phyloP scores from a whole-genome alignment of 2,329 filamentous ascomycete species.

The Diaporthe aspalathi region DNA sequence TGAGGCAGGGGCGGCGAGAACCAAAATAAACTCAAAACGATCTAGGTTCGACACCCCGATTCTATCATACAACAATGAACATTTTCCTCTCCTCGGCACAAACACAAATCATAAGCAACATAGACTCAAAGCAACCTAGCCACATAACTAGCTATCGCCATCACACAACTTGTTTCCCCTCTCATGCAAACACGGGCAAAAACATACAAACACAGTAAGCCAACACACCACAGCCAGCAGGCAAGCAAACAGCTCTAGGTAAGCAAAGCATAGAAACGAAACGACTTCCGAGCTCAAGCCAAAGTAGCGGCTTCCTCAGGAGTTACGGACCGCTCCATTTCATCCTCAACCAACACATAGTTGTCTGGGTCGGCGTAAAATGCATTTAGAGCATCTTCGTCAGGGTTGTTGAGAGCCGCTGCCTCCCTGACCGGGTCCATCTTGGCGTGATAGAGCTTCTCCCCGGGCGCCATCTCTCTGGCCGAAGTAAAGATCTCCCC shows the following conservation, averaged over 20 bases:
- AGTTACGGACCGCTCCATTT: neutral
- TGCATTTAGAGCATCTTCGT: conserved; percentile 2
- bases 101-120: too few species aligned
- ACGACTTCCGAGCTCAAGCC: conserved; percentile 1
- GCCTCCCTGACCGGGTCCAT: neutral
- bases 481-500: conserved; percentile 4
- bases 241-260: neutral
- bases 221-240: neutral
- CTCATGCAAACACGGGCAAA: too few species aligned
- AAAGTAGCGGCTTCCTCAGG: neutral
- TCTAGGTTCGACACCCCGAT: too few species aligned
- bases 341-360: conserved; percentile 17
- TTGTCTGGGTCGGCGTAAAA: conserved; percentile 8
- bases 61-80: too few species aligned
- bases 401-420: neutral
- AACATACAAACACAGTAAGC: neutral
- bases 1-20: too few species aligned
- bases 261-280: neutral
- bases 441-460: conserved; percentile 7
- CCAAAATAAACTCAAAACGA: too few species aligned
- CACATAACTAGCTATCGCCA: too few species aligned
- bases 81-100: too few species aligned
- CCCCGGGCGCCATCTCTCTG: neutral
- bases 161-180: too few species aligned
- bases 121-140: too few species aligned